Evolutionary conservation across 306 rosid genomes (phyloP), one percentile per base, ranked within the genome.

Genomic region (Cicer judaicum): DNA sequence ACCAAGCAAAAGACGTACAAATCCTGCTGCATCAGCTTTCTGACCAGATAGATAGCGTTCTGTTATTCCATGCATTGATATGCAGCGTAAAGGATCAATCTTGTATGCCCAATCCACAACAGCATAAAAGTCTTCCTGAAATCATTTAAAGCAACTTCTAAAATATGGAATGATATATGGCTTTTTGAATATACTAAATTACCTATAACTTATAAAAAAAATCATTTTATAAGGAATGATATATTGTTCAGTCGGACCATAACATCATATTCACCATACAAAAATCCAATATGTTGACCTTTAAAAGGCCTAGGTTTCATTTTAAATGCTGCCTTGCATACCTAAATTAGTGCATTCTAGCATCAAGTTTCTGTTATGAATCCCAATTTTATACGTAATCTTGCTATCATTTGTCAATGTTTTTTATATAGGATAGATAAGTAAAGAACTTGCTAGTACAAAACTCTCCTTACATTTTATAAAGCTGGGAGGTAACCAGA

Each of bases 11-110:
- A 89, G 89, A 43, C 99, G 97, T 66, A 95, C 99, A 88, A 95
- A 95, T 76, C 99, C 98, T 54, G 99, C 99, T 57, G 99, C 99
- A 81, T 95, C 98, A 59, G 99, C 99, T 88, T 95, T 92, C 88
- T 90, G 98, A 80, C 99, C 96, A 59, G 97, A 95, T 48, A 95
- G 97, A 89, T 95, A 95, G 60, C 95, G 93, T 81, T 95, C 99
- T 48, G 99, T 95, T 78, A 92, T 92, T 79, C 99, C 99, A 63
- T 95, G 96, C 99, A 92, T 95, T n/a, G 99, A 95, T 86, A 95
- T 95, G 88, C 99, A 92, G 75, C 99, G 98, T 59, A 95, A 75
- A 61, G 99, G 99, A 75, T 95, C 99, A 84, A 95, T 92, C 89
- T 92, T 95, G 91, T 95, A 95, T 29, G 99, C 99, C 99, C 99